Evolutionary conservation across 179 eudicot species (phyloP), one percentile per base, ranked within the genome.

Genomic region (Vitellaria paradoxa): DNA sequence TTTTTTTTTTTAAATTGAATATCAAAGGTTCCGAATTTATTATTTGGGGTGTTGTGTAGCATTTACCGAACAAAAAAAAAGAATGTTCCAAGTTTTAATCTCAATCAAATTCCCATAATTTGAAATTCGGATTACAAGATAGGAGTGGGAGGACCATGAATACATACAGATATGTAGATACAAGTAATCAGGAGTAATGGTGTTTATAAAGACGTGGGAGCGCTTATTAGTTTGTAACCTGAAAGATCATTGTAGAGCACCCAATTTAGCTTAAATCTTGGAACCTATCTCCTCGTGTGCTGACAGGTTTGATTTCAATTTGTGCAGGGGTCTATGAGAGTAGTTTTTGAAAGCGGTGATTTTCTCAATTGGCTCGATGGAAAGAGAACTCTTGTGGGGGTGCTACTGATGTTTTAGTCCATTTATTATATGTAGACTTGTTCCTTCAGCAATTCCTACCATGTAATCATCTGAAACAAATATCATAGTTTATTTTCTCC

Each of bases 311-410:
- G 52, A 65, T 50, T 76, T 53, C 21, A 9, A 30, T 37, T 21
- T 3, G 8, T 75, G 78, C 78, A 76, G 78, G 78, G 78, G 78
- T 65, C 52, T 74, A 14, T 74, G 72, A 76, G 63, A 65, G 30
- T 23, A n/a, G 14, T 30, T n/a, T n/a, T 26, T 50, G 8, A 49
- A 30, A 50, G 37, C 2, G 37, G 47, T 17, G 23, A 63, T 5
- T 63, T 74, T 24, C 47, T 75, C 37, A 47, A 49, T 64, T 24
- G 59, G 70, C 60, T 62, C 20, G 45, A 9, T 64, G n/a, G 24
- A 9, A 63, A 18, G 49, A 47, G 49, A 70, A 15, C 68, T 21
- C 42, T 21, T 30, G 37, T 30, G 37, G 37, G 56, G 1, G 18
- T 40, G 60, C 42, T 61, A 37, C 40, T 74, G 68, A 9, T 74